phyloP scores from a whole-genome alignment of 768 basidiomycete genomes.

The Sporobolomyces phaffii region DNA sequence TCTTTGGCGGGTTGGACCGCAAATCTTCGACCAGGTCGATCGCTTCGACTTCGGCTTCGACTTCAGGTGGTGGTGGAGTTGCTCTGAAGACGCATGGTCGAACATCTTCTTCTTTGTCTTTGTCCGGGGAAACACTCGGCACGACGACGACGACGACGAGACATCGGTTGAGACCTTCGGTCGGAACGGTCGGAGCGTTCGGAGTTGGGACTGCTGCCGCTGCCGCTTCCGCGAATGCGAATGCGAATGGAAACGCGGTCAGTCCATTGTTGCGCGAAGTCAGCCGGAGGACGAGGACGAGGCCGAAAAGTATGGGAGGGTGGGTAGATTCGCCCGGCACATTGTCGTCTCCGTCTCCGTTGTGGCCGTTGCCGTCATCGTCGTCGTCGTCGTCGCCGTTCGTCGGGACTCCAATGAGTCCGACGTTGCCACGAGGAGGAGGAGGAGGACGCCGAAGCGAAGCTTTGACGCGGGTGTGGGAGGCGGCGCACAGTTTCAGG shows the following conservation, averaged over 20 bases:
- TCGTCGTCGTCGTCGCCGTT: too few species aligned
- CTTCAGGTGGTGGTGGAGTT: not conserved
- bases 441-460: not conserved
- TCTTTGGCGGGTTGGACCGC: conserved; percentile 25
- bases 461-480: not conserved
- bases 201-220: not conserved
- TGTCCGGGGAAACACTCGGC: too few species aligned
- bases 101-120: too few species aligned
- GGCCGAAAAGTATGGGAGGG: conserved; percentile 25
- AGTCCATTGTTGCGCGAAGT: not conserved
- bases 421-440: not conserved
- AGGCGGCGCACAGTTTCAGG: not conserved
- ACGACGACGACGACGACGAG: too few species aligned
- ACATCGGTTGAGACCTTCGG: conserved; percentile 14
- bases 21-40: not conserved
- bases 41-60: not conserved
- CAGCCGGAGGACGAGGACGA: not conserved
- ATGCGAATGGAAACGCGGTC: conserved; percentile 11
- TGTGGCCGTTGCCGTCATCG: too few species aligned
- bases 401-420: too few species aligned
- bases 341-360: too few species aligned
- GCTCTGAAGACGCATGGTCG: too few species aligned
- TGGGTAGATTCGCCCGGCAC: conserved; percentile 3
- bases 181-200: conserved; percentile 5
- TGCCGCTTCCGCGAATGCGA: not conserved